phyloP scores from a whole-genome alignment of 441 rosid species.

The Gossypium aridum region DNA sequence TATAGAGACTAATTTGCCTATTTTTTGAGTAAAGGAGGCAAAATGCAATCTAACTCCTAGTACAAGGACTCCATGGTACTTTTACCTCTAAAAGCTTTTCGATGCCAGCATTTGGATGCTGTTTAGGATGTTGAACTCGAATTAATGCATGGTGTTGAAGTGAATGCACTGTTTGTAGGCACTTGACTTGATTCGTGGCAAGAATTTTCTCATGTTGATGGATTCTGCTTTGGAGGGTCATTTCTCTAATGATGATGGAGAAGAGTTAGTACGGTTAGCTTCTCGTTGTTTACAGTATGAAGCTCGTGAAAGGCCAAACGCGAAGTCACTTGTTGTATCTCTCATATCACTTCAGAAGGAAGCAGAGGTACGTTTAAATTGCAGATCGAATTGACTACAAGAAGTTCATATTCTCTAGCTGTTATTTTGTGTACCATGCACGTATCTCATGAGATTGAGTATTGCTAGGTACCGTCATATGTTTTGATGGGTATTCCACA shows the following conservation, averaged over 20 bases:
- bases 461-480: slow-evolving; percentile 42
- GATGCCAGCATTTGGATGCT: neutral
- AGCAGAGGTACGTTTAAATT: slow-evolving; percentile 30
- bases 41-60: too few species aligned
- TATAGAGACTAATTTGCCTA: too few species aligned
- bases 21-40: too few species aligned
- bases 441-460: slow-evolving; percentile 1
- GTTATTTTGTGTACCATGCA: neutral
- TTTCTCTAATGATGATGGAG: slow-evolving; percentile 61
- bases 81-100: too few species aligned
- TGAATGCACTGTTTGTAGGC: slow-evolving; percentile 34
- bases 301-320: slow-evolving; percentile 71
- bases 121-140: neutral
- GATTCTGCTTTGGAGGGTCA: slow-evolving; percentile 69
- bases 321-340: slow-evolving; percentile 50
- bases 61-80: too few species aligned
- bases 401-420: neutral
- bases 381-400: neutral
- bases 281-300: slow-evolving; percentile 71
- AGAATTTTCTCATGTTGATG: slow-evolving; percentile 60
- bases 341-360: slow-evolving; percentile 58
- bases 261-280: slow-evolving; percentile 58
- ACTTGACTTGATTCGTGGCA: slow-evolving; percentile 61
- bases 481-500: slow-evolving; percentile 53
- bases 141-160: neutral